Evolutionary conservation across 2,329 filamentous ascomycete species (phyloP).

Genomic region (Xylaria sp.): DNA sequence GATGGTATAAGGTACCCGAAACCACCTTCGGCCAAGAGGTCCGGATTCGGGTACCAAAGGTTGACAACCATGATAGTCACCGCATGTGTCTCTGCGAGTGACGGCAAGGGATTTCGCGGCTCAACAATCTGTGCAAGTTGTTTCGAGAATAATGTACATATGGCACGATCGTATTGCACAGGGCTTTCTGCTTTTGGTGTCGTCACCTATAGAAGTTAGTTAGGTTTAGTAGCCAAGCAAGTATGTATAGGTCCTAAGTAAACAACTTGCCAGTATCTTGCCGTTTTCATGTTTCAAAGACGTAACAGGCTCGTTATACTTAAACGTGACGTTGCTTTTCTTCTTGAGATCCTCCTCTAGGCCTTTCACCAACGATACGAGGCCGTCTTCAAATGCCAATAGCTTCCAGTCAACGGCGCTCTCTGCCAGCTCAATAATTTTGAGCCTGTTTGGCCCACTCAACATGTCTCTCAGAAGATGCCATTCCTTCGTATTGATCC

Average conservation of each 20-base stretch:
- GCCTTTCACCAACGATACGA: slow-evolving; percentile 68
- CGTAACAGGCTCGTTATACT: slow-evolving; percentile 60
- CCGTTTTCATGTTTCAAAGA: slow-evolving; percentile 55
- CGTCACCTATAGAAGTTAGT: slow-evolving; percentile 46
- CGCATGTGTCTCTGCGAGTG: slow-evolving; percentile 66
- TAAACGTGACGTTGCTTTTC: slow-evolving; percentile 70
- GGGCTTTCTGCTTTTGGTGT: slow-evolving; percentile 43
- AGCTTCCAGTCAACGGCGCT: slow-evolving; percentile 50
- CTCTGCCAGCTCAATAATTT: slow-evolving; percentile 47
- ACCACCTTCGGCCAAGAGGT: slow-evolving; percentile 72
- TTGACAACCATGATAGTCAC: slow-evolving; percentile 94
- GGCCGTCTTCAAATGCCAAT: slow-evolving; percentile 67
- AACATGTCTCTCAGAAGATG: slow-evolving; percentile 42
- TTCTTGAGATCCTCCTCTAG: slow-evolving; percentile 62
- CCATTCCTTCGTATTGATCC: slow-evolving; percentile 40
- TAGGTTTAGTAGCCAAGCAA: neutral
- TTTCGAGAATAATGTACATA: slow-evolving; percentile 71
- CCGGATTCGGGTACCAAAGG: slow-evolving; percentile 77
- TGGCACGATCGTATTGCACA: slow-evolving; percentile 64
- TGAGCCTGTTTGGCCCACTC: slow-evolving; percentile 36
- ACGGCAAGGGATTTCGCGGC: slow-evolving; percentile 54
- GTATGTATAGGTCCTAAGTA: neutral
- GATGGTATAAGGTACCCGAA: slow-evolving; percentile 94
- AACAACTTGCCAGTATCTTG: slow-evolving; percentile 56
- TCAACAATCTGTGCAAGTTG: slow-evolving; percentile 55